Base-by-base conservation (phyloP, 2,329 filamentous ascomycete genomes). In the Pseudogymnoascus sp. region DNA sequence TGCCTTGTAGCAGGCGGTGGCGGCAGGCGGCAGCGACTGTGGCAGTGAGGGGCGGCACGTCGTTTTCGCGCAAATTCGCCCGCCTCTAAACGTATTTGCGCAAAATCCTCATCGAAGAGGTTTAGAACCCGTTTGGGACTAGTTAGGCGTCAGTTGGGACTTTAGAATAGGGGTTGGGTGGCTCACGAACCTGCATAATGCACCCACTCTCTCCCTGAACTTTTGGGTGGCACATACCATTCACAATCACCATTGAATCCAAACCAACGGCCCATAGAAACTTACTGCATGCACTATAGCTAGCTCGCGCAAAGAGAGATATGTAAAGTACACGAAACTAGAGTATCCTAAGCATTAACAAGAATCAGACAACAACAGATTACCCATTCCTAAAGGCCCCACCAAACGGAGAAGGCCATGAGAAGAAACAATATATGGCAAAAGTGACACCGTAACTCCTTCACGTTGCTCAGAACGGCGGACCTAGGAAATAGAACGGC, bases 301-400 rank as follows among this genome's bases (percentile, higher is more conserved):
- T 53, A 53, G 44, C 44, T 53, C 15, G 23, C 44, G 44, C 23
- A 53, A 53, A 28, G 44, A 50, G 44, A 53, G 44, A 50, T 53
- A 31, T 53, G 44, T 53, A 53, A 53, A 53, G 44, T 53, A 53
- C 44, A 53, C 23, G 23, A 53, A 53, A 53, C 44, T 31, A 53
- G 44, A 53, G 44, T 53, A 53, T 53, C 44, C 44, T 53, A 50
- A 28, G 23, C 44, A 50, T 50, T 17, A 53, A 53, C 44, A 31
- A 28, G 44, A 53, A 53, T 31, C 44, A 28, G 44, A 53, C 44
- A 28, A 53, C 44, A 28, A 53, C 44, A 28, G 10, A 50, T 50
- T 50, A 50, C 44, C 44, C 44, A 53, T 15, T 31, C 44, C 44
- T 53, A 7, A 28, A 28, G 23, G 23, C 44, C 31, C 44, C 44